Conservation (phyloP, 768 basidiomycete species). For the Stropharia rugosoannulata region DNA sequence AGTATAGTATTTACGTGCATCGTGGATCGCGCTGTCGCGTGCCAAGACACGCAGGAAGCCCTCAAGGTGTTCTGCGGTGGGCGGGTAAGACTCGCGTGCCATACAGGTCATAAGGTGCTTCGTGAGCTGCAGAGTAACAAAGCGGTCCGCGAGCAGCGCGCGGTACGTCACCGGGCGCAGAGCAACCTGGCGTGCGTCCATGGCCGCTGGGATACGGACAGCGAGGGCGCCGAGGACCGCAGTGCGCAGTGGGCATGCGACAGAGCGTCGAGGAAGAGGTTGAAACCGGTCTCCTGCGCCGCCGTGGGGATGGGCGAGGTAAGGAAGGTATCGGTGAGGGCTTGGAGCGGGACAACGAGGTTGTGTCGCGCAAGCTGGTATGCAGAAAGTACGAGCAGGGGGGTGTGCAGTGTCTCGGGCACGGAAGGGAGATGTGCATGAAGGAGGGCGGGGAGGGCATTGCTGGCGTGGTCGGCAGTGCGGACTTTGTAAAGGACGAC, state of each 20-base stretch:
- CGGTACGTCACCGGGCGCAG: conserved; percentile 42
- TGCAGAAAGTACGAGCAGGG: conserved; percentile 45
- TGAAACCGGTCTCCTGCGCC: conserved; percentile 34
- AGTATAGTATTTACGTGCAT: conserved; percentile 37
- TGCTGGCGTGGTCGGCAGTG: conserved; percentile 43
- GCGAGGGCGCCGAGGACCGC: conserved; percentile 37
- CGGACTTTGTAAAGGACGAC: conserved; percentile 46
- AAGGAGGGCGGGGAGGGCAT: conserved; percentile 42
- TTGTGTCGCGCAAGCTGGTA: conserved; percentile 50
- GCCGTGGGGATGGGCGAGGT: conserved; percentile 16
- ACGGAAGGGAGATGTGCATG: conserved; percentile 34
- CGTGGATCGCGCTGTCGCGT: conserved; percentile 39
- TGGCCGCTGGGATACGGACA: conserved; percentile 40
- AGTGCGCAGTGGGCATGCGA: conserved; percentile 40
- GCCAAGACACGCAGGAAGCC: conserved; percentile 49
- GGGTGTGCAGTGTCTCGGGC: conserved; percentile 34
- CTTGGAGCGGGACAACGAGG: conserved; percentile 44
- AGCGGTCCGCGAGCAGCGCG: conserved; percentile 46
- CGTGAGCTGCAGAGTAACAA: conserved; percentile 49
- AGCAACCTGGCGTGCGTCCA: conserved; percentile 43
- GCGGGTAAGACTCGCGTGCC: conserved; percentile 37
- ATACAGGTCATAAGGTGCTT: conserved; percentile 44
- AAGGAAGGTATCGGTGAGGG: conserved; percentile 42
- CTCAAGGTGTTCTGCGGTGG: conserved; percentile 44
- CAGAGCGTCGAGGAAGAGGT: conserved; percentile 52